phyloP scores from a whole-genome alignment of 805 yeast genomes.

The Metschnikowia proteae region DNA sequence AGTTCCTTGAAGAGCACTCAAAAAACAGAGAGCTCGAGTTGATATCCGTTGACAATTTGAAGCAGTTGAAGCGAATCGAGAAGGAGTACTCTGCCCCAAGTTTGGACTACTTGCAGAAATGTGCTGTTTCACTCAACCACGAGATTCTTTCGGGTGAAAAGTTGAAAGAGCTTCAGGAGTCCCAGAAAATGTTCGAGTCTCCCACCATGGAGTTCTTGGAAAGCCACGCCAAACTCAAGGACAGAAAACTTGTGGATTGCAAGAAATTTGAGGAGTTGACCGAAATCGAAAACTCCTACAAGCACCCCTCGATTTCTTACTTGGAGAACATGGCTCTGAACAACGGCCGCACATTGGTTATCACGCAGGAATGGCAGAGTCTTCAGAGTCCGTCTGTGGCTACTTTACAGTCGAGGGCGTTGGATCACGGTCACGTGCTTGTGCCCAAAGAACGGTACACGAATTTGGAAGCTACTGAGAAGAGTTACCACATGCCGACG shows the following conservation, averaged over 20 bases:
- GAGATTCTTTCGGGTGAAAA: constrained; percentile 1
- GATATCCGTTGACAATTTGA: background rate
- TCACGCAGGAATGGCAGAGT: background rate
- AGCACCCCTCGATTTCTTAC: constrained; percentile 21
- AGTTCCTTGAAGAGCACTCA: constrained; percentile 10
- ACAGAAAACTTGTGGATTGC: constrained; percentile 16
- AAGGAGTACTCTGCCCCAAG: constrained; percentile 1
- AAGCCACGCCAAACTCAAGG: constrained; percentile 15
- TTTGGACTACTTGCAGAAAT: constrained; percentile 7
- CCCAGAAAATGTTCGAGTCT: background rate
- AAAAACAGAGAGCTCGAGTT: background rate
- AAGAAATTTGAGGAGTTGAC: constrained; percentile 9
- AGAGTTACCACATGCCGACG: constrained; percentile 4
- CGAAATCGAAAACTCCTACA: background rate
- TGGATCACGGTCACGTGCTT: constrained; percentile 4
- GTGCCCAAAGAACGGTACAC: constrained; percentile 5
- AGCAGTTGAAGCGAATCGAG: constrained; percentile 2
- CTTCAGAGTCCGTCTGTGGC: constrained; percentile 4
- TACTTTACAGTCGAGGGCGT: constrained; percentile 5
- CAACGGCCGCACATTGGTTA: background rate
- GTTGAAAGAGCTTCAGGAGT: constrained; percentile 7
- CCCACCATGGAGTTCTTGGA: constrained; percentile 14
- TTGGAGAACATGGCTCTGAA: constrained; percentile 4
- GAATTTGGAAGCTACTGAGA: constrained; percentile 5
- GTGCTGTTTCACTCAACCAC: constrained; percentile 2